phyloP scores from a whole-genome alignment of 352 stramenopile species.

The Hyphochytrium catenoides region DNA sequence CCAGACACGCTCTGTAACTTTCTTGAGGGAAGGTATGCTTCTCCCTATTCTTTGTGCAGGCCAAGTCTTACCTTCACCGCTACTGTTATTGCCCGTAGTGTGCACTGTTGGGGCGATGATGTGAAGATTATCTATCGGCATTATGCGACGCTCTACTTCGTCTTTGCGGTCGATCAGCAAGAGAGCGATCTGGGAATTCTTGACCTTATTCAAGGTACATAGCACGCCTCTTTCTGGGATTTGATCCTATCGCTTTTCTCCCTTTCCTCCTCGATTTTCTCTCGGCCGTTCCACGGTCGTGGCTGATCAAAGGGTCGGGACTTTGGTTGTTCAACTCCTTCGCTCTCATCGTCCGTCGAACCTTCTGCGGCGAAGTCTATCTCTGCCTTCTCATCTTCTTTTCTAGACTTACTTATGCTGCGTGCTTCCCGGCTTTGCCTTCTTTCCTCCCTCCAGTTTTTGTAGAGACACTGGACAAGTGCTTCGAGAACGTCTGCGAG shows the following conservation, averaged over 20 bases:
- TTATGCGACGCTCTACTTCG: constrained; percentile 98
- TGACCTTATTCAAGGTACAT: constrained; percentile 88
- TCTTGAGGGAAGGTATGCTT: constrained; percentile 74
- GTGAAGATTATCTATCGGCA: constrained; percentile 98
- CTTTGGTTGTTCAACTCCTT: background rate
- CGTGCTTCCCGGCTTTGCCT: too few species aligned
- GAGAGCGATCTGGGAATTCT: constrained; percentile 97
- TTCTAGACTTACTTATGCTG: too few species aligned
- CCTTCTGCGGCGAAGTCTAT: too few species aligned
- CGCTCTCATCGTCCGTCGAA: background rate
- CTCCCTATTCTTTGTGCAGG: too few species aligned
- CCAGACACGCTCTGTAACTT: constrained; percentile 98
- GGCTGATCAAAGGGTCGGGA: background rate
- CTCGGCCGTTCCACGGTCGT: too few species aligned
- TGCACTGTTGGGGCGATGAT: constrained; percentile 80
- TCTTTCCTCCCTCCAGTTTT: constrained; percentile 51
- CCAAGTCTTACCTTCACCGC: background rate
- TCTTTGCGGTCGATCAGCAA: constrained; percentile 94
- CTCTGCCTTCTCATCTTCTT: too few species aligned
- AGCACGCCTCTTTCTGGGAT: too few species aligned
- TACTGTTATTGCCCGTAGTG: constrained; percentile 19
- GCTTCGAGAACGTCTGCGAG: constrained; percentile 99
- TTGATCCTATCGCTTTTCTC: too few species aligned
- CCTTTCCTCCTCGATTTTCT: too few species aligned
- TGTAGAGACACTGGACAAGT: constrained; percentile 90